Conservation (phyloP, 2,329 filamentous ascomycete genomes). For the Trichophyton equinum region DNA sequence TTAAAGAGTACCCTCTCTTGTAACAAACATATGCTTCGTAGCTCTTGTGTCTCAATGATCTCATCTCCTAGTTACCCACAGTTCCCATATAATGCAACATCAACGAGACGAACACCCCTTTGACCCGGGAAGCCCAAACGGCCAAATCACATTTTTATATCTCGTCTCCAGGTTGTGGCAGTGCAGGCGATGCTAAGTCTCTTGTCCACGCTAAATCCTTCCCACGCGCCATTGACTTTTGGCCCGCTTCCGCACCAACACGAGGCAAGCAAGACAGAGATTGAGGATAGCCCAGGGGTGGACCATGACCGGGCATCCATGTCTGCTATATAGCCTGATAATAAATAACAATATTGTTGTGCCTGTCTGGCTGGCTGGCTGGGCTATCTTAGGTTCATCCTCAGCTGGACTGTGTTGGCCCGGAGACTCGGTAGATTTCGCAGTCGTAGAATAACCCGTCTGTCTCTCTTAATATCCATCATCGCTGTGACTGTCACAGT, state of each 20-base stretch:
- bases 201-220: background rate
- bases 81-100: too few relatives aligned
- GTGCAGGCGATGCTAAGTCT: background rate
- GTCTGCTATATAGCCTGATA: background rate
- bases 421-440: background rate
- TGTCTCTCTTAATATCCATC: background rate
- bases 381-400: background rate
- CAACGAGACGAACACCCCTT: too few relatives aligned
- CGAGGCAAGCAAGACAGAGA: background rate
- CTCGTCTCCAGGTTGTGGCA: background rate
- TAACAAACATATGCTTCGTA: too few relatives aligned
- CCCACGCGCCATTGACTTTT: slow-evolving; percentile 2
- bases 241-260: background rate
- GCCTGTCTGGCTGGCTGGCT: too few relatives aligned
- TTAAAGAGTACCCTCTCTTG: too few relatives aligned
- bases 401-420: background rate
- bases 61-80: too few relatives aligned
- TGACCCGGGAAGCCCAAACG: too few relatives aligned
- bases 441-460: too few relatives aligned
- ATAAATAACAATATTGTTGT: too few relatives aligned
- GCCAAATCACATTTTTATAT: background rate
- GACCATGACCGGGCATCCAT: background rate
- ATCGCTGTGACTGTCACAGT: background rate
- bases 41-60: too few relatives aligned
- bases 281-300: background rate